phyloP scores from a whole-genome alignment of 1,284 basidiomycete genomes.

The Schizophyllum commune region DNA sequence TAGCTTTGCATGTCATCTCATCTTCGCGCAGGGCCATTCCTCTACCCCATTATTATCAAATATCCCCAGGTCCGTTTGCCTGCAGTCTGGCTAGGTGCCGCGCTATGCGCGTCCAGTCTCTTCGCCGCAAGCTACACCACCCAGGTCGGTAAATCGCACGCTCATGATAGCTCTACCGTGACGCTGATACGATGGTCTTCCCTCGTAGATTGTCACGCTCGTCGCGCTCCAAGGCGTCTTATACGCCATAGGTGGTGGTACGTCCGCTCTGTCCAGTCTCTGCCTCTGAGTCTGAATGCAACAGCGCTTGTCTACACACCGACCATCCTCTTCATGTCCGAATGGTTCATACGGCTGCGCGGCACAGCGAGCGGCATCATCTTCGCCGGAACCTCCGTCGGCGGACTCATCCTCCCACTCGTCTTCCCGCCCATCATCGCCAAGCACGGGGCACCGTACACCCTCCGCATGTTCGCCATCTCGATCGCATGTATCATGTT shows the following conservation, averaged over 20 bases:
- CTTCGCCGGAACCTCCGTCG: conserved; percentile 29
- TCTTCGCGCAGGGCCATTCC: conserved; percentile 13
- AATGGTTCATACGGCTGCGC: conserved; percentile 34
- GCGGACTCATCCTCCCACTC: conserved; percentile 30
- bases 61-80: conserved; percentile 23
- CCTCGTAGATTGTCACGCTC: conserved; percentile 22
- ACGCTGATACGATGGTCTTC: not conserved
- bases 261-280: not conserved
- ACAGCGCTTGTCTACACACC: conserved; percentile 28
- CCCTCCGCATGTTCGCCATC: conserved; percentile 23
- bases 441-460: conserved; percentile 17
- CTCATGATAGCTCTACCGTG: not conserved
- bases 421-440: conserved; percentile 22
- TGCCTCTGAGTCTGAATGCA: not conserved
- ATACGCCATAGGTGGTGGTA: conserved; percentile 28
- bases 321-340: conserved; percentile 29
- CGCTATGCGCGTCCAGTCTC: conserved; percentile 22
- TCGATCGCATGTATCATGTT: conserved; percentile 16
- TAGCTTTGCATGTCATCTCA: not conserved
- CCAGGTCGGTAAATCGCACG: conserved; percentile 13
- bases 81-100: conserved; percentile 23
- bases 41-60: conserved; percentile 20
- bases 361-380: conserved; percentile 35
- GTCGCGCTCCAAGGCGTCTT: conserved; percentile 31
- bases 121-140: conserved; percentile 28